These are phyloP conservation scores for Colletotrichum coccodes DNA, from an alignment of 2,329 filamentous ascomycete species.

Conservation along the genomic window DNA sequence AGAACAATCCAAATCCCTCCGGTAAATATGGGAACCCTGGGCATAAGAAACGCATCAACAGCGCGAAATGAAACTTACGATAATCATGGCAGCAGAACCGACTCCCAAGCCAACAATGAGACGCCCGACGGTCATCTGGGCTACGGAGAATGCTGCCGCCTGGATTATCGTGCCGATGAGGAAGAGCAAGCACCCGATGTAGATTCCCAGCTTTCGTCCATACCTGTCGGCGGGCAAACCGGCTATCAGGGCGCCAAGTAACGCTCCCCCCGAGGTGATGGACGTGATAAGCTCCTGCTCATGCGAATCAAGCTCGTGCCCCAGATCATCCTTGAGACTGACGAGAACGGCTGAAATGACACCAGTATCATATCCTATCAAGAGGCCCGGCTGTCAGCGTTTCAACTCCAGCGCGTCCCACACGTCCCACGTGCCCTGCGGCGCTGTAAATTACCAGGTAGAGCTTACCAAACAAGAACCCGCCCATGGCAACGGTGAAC, in stretches of 20 bases:
- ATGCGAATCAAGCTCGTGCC: constrained; percentile 48
- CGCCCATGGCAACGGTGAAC: constrained; percentile 40
- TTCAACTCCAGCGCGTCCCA: no score
- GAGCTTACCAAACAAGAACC: constrained; percentile 39
- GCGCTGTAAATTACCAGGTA: background rate
- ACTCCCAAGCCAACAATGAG: constrained; percentile 61
- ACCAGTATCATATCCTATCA: constrained; percentile 57
- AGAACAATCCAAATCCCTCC: no score
- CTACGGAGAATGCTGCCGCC: constrained; percentile 47
- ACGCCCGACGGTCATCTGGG: constrained; percentile 55
- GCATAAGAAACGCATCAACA: no score
- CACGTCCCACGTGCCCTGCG: no score
- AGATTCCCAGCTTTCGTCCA: constrained; percentile 52
- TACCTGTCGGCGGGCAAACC: constrained; percentile 49
- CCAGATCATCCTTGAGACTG: constrained; percentile 51
- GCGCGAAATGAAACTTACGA: no score
- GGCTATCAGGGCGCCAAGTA: constrained; percentile 53
- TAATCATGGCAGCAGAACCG: constrained; percentile 58
- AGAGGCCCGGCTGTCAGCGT: background rate
- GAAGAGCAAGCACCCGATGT: constrained; percentile 51
- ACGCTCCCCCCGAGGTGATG: constrained; percentile 58
- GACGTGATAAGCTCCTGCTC: constrained; percentile 65
- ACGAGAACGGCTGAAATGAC: constrained; percentile 60
- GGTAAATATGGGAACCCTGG: no score
- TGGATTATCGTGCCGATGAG: constrained; percentile 48